These are phyloP conservation scores for Sonneratia alba DNA, from an alignment of 345 rosid genomes.

Conservation along the genomic window DNA sequence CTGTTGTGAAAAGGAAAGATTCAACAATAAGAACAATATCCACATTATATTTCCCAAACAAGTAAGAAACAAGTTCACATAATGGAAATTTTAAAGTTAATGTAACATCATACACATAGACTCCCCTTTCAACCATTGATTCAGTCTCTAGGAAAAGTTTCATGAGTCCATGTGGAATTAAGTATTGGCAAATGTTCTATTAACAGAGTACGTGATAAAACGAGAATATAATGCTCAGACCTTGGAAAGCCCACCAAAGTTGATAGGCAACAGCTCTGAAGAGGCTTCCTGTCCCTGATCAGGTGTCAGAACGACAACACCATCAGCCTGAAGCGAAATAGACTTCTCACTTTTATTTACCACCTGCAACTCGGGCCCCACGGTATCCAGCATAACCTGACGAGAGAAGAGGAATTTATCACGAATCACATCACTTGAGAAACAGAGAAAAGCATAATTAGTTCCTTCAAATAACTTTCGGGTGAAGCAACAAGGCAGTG, in stretches of 20 bases:
- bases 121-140: not conserved
- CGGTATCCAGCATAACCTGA: conserved; percentile 95
- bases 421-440: not conserved
- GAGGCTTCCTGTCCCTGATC: conserved; percentile 70
- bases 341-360: conserved; percentile 60
- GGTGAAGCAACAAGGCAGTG: not conserved
- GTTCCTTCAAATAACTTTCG: not conserved
- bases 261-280: conserved; percentile 80
- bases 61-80: not conserved
- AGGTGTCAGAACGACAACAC: conserved; percentile 64
- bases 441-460: not conserved
- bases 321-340: conserved; percentile 72
- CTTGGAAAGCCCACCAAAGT: conserved; percentile 79
- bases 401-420: not conserved
- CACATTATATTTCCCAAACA: not conserved
- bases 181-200: not conserved
- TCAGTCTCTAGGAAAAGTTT: not conserved
- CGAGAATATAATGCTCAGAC: conserved; percentile 16
- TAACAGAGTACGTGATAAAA: not conserved
- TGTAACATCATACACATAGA: not conserved
- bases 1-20: conserved; percentile 17
- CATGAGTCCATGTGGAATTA: not conserved
- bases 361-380: conserved; percentile 91
- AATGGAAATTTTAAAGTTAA: not conserved
- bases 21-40: not conserved